These are phyloP conservation scores for Hortiboletus flavorubellus DNA, from an alignment of 768 basidiomycete species.

Conservation along the genomic window DNA sequence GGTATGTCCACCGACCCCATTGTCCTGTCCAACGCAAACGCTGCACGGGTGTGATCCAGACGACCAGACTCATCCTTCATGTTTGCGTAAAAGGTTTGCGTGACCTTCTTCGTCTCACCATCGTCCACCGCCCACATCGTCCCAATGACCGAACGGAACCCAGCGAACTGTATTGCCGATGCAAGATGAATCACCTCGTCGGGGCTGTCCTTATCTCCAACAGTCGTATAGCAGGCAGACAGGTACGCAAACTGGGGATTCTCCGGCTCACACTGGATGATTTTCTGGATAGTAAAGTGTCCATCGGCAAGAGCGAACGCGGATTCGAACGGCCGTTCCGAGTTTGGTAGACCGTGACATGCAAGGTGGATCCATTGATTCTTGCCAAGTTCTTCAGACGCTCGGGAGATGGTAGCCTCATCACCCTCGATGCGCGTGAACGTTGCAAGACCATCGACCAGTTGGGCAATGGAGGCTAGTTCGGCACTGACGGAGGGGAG, in stretches of 20 bases:
- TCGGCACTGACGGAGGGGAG: not conserved
- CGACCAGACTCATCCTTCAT: too few species aligned
- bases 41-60: too few species aligned
- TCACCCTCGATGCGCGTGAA: not conserved
- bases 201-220: conserved; percentile 20
- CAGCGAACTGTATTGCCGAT: not conserved
- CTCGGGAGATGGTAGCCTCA: not conserved
- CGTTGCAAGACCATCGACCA: not conserved
- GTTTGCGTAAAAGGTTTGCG: too few species aligned
- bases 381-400: not conserved
- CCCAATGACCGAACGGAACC: conserved; percentile 2
- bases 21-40: conserved; percentile 16
- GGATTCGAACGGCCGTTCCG: conserved; percentile 13
- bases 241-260: conserved; percentile 12
- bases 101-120: too few species aligned
- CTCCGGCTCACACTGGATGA: conserved; percentile 1
- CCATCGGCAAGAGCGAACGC: conserved; percentile 6
- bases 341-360: conserved; percentile 16
- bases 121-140: not conserved
- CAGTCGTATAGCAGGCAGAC: conserved; percentile 20
- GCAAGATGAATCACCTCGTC: conserved; percentile 20
- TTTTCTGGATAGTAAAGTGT: conserved; percentile 4
- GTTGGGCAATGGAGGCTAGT: not conserved
- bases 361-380: conserved; percentile 21
- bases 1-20: too few species aligned